phyloP scores from a whole-genome alignment of 352 stramenopile species.

The Phytophthora megakarya region DNA sequence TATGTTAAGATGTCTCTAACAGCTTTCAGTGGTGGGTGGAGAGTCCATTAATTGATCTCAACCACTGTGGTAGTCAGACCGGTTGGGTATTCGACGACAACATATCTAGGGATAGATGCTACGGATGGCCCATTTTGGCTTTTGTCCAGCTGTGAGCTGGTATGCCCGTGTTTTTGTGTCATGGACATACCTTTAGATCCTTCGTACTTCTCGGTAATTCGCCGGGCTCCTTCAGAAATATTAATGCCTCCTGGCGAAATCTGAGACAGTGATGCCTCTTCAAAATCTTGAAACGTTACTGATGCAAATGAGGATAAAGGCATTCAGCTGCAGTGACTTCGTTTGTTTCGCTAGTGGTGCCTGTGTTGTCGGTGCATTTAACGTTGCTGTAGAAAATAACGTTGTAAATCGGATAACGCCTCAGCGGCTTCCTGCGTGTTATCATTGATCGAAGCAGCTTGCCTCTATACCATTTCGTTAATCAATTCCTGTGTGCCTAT shows the following conservation, averaged over 20 bases:
- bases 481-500: not conserved
- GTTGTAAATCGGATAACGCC: not conserved
- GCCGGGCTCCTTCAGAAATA: not conserved
- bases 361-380: too few species aligned
- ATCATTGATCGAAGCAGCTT: not conserved
- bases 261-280: not conserved
- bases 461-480: not conserved
- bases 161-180: not conserved
- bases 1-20: not conserved
- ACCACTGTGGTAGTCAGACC: not conserved
- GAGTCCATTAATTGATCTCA: not conserved
- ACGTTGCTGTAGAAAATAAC: not conserved
- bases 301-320: not conserved
- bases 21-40: not conserved
- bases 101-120: not conserved
- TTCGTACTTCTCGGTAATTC: not conserved
- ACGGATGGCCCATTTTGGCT: not conserved
- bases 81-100: not conserved
- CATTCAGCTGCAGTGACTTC: not conserved
- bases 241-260: not conserved
- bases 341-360: too few species aligned
- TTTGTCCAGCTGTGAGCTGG: too few species aligned
- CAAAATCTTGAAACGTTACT: not conserved
- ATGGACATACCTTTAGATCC: not conserved
- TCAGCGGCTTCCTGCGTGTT: too few species aligned